phyloP scores from a whole-genome alignment of 2,329 filamentous ascomycete genomes.

The Hypoxylon sp. region DNA sequence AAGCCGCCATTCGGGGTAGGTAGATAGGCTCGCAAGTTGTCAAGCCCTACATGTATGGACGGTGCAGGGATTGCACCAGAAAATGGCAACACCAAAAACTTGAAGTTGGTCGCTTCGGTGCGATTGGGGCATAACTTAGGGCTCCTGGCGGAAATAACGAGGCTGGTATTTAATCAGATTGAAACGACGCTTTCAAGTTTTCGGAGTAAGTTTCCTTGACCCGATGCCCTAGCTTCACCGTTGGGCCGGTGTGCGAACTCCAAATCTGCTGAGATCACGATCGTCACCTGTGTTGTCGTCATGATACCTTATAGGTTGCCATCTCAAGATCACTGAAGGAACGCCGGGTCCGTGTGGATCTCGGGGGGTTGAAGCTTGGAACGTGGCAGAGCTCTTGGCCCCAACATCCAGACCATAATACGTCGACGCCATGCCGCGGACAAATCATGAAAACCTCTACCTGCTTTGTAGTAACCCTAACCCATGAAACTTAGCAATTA shows the following conservation, averaged over 20 bases:
- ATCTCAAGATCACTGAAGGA: conserved; percentile 7
- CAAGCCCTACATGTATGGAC: conserved; percentile 27
- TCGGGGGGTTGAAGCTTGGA: conserved; percentile 18
- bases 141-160: conserved; percentile 8
- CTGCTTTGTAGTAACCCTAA: conserved; percentile 6
- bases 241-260: not conserved
- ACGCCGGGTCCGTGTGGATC: conserved; percentile 11
- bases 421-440: conserved; percentile 4
- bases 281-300: conserved; percentile 15
- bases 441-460: conserved; percentile 10
- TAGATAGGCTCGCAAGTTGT: conserved; percentile 17
- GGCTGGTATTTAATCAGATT: conserved; percentile 10
- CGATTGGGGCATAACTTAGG: not conserved
- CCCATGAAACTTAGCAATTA: conserved; percentile 11
- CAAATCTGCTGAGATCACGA: conserved; percentile 24
- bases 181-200: conserved; percentile 8
- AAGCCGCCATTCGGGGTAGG: conserved; percentile 25
- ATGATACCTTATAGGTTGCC: conserved; percentile 8
- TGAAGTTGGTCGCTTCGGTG: conserved; percentile 8
- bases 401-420: conserved; percentile 2
- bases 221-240: not conserved
- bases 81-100: conserved; percentile 4
- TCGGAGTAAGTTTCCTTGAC: not conserved
- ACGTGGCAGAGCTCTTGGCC: not conserved
- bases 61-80: conserved; percentile 16